Evolutionary conservation across 176 grass and related monocot species (phyloP).

Genomic region (Carex pumila): DNA sequence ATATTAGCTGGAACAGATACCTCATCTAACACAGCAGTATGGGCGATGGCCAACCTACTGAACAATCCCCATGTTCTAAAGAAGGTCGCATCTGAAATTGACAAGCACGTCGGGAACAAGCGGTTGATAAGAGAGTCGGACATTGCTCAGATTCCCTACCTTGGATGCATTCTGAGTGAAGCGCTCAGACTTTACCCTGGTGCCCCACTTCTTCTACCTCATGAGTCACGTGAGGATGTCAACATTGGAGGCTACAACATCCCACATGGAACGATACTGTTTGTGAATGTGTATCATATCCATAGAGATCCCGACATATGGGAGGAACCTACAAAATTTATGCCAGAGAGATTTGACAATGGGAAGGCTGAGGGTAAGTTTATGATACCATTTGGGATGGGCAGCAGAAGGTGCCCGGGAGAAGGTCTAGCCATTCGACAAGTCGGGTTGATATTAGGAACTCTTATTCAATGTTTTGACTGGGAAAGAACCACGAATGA

Average conservation of each 20-base stretch:
- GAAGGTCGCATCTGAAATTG: constrained; percentile 10
- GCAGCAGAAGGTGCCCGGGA: constrained; percentile 25
- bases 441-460: constrained; percentile 12
- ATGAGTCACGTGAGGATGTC: constrained; percentile 21
- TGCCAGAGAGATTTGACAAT: constrained; percentile 15
- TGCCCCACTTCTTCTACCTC: constrained; percentile 13
- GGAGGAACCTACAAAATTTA: constrained; percentile 15
- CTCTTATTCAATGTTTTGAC: constrained; percentile 31
- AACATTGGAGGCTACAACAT: constrained; percentile 25
- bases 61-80: constrained; percentile 19
- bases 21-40: constrained; percentile 16
- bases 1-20: constrained; percentile 28
- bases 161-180: constrained; percentile 16
- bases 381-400: constrained; percentile 16
- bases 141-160: constrained; percentile 20
- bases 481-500: background rate
- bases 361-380: background rate
- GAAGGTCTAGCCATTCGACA: constrained; percentile 22
- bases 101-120: background rate
- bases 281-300: constrained; percentile 27
- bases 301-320: constrained; percentile 17
- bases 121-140: constrained; percentile 18
- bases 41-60: constrained; percentile 13
- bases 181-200: constrained; percentile 22
- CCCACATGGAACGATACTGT: constrained; percentile 9